These are phyloP conservation scores for Vigna trinervia DNA, from an alignment of 306 rosid genomes.

Conservation along the genomic window DNA sequence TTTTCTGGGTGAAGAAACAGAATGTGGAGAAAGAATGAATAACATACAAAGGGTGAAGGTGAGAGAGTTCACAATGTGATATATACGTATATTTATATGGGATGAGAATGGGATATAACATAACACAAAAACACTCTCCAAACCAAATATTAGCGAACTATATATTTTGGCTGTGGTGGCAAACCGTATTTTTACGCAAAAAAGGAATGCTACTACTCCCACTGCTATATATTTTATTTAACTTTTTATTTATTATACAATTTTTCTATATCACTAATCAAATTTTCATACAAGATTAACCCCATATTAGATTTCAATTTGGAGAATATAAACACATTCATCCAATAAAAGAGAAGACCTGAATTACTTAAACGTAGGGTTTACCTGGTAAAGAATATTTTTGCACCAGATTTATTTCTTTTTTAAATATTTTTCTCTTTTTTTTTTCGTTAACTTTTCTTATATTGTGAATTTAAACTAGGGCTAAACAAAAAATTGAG, in stretches of 20 bases:
- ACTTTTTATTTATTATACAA: too few relatives aligned
- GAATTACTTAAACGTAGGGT: neutral
- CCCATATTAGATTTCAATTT: neutral
- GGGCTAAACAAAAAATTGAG: constrained; percentile 36
- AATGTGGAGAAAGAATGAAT: constrained; percentile 31
- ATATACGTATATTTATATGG: constrained; percentile 27
- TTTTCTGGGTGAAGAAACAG: constrained; percentile 53
- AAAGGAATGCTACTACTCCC: neutral
- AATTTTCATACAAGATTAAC: neutral
- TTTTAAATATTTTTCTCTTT: neutral
- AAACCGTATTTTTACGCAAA: constrained; percentile 26
- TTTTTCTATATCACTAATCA: too few relatives aligned
- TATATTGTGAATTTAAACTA: constrained; percentile 39
- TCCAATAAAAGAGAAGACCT: neutral
- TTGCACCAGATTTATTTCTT: neutral
- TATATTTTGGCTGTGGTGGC: constrained; percentile 33
- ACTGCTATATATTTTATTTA: neutral
- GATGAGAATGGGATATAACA: constrained; percentile 4
- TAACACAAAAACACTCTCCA: constrained; percentile 25
- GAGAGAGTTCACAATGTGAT: constrained; percentile 47
- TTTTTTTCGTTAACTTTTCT: neutral
- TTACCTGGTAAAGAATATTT: neutral
- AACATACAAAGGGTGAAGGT: constrained; percentile 26
- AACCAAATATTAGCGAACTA: constrained; percentile 31
- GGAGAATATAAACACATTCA: neutral